Conservation (phyloP, 2,329 filamentous ascomycete species). For the Botrytis porri region DNA sequence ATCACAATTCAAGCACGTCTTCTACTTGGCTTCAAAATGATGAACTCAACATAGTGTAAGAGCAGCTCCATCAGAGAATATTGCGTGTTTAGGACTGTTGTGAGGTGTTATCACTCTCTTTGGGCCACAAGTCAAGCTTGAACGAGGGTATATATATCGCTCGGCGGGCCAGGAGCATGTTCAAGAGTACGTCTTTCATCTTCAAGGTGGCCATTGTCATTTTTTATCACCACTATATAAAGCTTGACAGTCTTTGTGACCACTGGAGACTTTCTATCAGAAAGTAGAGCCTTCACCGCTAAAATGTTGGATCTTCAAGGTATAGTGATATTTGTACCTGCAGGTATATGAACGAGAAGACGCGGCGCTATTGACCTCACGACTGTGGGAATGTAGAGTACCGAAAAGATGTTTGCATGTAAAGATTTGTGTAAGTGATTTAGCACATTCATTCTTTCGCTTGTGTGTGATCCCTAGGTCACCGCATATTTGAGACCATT, state of each 20-base stretch:
- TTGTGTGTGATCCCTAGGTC: not conserved
- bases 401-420: not conserved
- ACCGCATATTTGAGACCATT: not conserved
- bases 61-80: not conserved
- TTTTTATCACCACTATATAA: not conserved
- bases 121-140: not conserved
- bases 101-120: not conserved
- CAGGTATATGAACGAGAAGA: accelerated
- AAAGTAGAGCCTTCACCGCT: not conserved
- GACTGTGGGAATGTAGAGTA: not conserved
- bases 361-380: not conserved
- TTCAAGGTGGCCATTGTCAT: not conserved
- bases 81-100: not conserved
- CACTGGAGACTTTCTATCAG: accelerated
- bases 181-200: not conserved
- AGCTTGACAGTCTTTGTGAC: not conserved
- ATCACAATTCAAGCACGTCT: not conserved
- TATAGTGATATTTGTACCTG: not conserved
- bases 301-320: not conserved
- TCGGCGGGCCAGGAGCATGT: not conserved
- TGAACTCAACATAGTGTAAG: accelerated
- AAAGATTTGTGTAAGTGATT: not conserved
- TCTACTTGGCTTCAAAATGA: not conserved
- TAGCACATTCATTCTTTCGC: not conserved
- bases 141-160: not conserved